Base-by-base conservation (phyloP, 495 filamentous ascomycete species). In the Aspergillus baeticus region DNA sequence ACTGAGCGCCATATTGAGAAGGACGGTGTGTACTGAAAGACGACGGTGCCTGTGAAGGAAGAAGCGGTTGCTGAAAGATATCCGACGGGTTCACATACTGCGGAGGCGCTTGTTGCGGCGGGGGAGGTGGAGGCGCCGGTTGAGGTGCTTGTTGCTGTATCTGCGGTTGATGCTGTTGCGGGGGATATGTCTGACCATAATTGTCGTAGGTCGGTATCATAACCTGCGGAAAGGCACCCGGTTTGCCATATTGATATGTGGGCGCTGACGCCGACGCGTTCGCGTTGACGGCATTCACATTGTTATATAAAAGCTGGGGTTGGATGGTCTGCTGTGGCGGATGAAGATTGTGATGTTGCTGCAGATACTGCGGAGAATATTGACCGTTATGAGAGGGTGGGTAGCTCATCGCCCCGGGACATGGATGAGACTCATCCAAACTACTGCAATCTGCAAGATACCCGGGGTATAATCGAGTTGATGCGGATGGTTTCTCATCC, bases 361-460 rank as follows among this genome's bases (percentile, higher is more conserved):
- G 72, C 56, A 72, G 68, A 47, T 76, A 76, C 53, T 72, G 70
- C 57, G 75, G 58, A 52, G 67, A 69, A 62, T 72, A 77, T 63
- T 74, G 74, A 57, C 72, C 72, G 64, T 73, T 67, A 58, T 75
- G 68, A 47, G 75, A 71, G 46, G 75, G 74, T 74, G 74, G 73
- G 60, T 69, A 78, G 72, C 70, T 78, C 76, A 78, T 78, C 65
- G 71, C 75, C 74, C 67, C 69, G 62, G 65, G 55, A 66, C 67
- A 48, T 61, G 58, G 55, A 61, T 63, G 51, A 60, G 57, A 53
- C 47, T 59, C 55, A 59, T 63, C 39, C 44, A 57, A 62, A 44
- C 57, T 42, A 59, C 59, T 51, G 54, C 38, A 51, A 58, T 51
- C 48, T 63, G 55, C 55, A 51, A 44, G 11, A 15, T 45, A 44